Conservation (phyloP, 257 asterid species). For the Solanum clarkiae region DNA sequence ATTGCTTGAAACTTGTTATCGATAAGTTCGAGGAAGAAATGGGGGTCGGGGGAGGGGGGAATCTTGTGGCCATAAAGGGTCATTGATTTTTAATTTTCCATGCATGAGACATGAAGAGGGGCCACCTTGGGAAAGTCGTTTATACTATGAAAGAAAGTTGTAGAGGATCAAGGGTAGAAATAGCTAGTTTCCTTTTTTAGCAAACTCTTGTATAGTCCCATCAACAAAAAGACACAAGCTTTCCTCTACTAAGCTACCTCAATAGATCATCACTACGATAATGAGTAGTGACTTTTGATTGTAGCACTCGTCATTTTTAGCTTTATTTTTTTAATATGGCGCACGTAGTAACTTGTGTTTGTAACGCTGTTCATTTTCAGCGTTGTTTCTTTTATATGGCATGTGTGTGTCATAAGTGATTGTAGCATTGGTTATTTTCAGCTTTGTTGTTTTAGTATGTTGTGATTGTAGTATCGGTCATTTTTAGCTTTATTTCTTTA, state of each 20-base stretch:
- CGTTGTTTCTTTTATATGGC: too few species aligned
- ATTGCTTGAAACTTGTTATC: not conserved
- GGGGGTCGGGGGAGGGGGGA: not conserved
- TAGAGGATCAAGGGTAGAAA: slow-evolving; percentile 20
- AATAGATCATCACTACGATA: slow-evolving; percentile 6
- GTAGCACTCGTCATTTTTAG: slow-evolving; percentile 35
- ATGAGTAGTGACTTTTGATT: slow-evolving; percentile 22
- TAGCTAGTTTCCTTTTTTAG: slow-evolving; percentile 30
- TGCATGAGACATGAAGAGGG: not conserved
- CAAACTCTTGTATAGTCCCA: slow-evolving; percentile 52
- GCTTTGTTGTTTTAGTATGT: slow-evolving; percentile 3
- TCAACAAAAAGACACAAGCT: slow-evolving; percentile 35
- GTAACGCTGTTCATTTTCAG: too few species aligned
- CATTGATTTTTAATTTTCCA: not conserved
- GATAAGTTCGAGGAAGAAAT: not conserved
- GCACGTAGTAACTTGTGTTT: not conserved
- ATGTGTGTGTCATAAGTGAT: not conserved
- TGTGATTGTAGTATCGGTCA: too few species aligned
- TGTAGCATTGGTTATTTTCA: slow-evolving; percentile 36
- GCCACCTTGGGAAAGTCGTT: slow-evolving; percentile 13
- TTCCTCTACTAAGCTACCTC: not conserved
- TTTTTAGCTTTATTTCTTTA: too few species aligned
- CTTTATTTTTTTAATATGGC: slow-evolving; percentile 8
- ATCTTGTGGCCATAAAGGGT: slow-evolving; percentile 19
- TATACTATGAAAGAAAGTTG: slow-evolving; percentile 39